These are phyloP conservation scores for Petasospora rhodanensis DNA, from an alignment of 1,139 yeast genomes.

Conservation along the genomic window DNA sequence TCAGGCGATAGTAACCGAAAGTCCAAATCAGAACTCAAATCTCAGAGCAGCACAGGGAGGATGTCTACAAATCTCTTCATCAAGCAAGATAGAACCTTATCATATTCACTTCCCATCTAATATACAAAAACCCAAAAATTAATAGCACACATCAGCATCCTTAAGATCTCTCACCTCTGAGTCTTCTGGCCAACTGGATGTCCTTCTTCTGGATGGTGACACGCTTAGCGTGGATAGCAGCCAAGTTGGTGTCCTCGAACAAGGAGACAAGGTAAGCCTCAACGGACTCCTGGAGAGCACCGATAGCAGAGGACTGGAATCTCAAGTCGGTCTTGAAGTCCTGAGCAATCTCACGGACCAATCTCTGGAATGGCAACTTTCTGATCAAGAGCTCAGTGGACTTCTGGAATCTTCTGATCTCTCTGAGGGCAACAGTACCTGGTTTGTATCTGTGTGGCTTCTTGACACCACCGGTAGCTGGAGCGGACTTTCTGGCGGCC, in stretches of 20 bases:
- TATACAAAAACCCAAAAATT: conserved; percentile 9
- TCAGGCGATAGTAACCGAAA: too few species aligned
- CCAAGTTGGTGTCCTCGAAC: conserved; percentile 95
- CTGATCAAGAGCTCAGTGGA: conserved; percentile 95
- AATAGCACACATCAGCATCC: background rate
- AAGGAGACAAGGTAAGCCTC: conserved; percentile 92
- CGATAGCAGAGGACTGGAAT: conserved; percentile 98
- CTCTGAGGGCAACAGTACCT: conserved; percentile 99
- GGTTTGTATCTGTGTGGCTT: conserved; percentile 99
- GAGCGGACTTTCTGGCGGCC: conserved; percentile 99
- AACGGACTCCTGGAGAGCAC: conserved; percentile 98
- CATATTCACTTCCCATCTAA: conserved; percentile 11
- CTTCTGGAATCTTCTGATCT: conserved; percentile 98
- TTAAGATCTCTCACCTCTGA: conserved; percentile 93
- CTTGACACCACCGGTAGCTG: conserved; percentile 98
- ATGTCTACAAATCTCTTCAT: too few species aligned
- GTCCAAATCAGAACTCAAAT: too few species aligned
- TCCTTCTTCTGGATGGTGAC: conserved; percentile 99
- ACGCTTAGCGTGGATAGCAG: conserved; percentile 99
- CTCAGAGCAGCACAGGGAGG: too few species aligned
- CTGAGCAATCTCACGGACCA: conserved; percentile 97
- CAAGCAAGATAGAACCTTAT: conserved; percentile 1
- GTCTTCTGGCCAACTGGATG: conserved; percentile 98
- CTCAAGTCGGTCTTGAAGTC: conserved; percentile 97
- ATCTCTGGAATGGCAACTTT: conserved; percentile 98